Evolutionary conservation across 2,329 filamentous ascomycete species (phyloP).

Genomic region (Neofusicoccum kwambonambiense): DNA sequence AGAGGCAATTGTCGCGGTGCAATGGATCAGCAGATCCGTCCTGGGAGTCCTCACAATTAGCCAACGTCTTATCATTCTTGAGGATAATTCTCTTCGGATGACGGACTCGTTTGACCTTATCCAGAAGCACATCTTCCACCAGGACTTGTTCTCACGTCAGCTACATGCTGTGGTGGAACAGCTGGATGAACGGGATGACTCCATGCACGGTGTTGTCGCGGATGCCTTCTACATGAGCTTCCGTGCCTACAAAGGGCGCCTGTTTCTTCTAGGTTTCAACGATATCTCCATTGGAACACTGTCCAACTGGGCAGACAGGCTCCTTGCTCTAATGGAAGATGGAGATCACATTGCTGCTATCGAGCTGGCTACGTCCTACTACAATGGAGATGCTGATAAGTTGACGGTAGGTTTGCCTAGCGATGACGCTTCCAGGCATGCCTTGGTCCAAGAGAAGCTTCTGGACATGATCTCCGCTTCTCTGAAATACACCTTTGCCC

Average conservation of each 20-base stretch:
- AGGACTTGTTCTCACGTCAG: conserved; percentile 85
- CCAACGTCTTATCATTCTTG: conserved; percentile 86
- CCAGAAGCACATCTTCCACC: conserved; percentile 88
- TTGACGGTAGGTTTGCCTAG: conserved; percentile 91
- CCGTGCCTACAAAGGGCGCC: conserved; percentile 86
- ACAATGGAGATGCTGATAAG: conserved; percentile 86
- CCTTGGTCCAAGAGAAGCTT: conserved; percentile 82
- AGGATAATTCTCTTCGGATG: conserved; percentile 83
- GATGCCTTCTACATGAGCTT: conserved; percentile 99
- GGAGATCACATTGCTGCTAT: conserved; percentile 96
- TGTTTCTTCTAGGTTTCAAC: conserved; percentile 92
- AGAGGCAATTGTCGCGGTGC: conserved; percentile 91
- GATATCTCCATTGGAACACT: conserved; percentile 87
- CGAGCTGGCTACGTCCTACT: conserved; percentile 85
- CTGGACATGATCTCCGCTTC: conserved; percentile 93
- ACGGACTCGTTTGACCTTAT: conserved; percentile 93
- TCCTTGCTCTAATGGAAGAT: conserved; percentile 91
- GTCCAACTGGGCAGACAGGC: conserved; percentile 94
- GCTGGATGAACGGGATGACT: conserved; percentile 78
- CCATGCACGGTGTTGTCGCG: conserved; percentile 92
- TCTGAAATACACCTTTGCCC: conserved; percentile 80
- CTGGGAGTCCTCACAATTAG: conserved; percentile 90
- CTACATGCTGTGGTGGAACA: conserved; percentile 82
- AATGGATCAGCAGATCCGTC: conserved; percentile 94
- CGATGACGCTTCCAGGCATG: conserved; percentile 71